Conservation (phyloP, 768 basidiomycete species). For the Suillus subluteus region DNA sequence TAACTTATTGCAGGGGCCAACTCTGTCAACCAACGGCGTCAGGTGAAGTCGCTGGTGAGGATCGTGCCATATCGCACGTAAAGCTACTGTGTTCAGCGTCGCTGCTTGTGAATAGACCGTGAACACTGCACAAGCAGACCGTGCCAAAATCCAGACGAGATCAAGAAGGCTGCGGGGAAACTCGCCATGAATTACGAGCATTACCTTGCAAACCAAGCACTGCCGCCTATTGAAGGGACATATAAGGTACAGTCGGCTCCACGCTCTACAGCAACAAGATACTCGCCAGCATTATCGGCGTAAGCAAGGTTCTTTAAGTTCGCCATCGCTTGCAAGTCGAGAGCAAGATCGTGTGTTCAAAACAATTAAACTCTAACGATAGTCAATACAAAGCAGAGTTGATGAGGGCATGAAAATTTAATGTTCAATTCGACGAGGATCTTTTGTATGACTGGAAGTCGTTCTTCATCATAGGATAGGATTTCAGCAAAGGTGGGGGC, state of each 20-base stretch:
- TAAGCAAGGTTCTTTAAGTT: background rate
- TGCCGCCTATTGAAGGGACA: constrained; percentile 97
- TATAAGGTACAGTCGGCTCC: background rate
- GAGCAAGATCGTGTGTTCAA: background rate
- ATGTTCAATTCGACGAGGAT: too few species aligned
- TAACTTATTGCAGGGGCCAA: constrained; percentile 78
- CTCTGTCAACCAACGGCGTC: constrained; percentile 87
- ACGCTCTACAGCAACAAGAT: background rate
- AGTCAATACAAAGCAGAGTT: too few species aligned
- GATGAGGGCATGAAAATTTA: too few species aligned
- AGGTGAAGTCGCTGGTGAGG: constrained; percentile 95
- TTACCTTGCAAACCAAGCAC: constrained; percentile 88
- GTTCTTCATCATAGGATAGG: background rate
- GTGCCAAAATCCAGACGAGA: too few species aligned
- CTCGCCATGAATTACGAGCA: constrained; percentile 88
- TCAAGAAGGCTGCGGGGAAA: too few species aligned
- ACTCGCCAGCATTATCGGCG: background rate
- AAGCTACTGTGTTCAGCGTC: constrained; percentile 83
- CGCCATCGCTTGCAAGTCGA: background rate
- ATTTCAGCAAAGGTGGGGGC: background rate
- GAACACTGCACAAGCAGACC: constrained; percentile 80
- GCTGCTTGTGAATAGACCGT: constrained; percentile 70
- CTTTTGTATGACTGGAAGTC: background rate
- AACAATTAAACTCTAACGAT: background rate
- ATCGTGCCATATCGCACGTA: constrained; percentile 68